Conservation (phyloP, 2,329 filamentous ascomycete genomes). For the Macrophomina phaseolina region DNA sequence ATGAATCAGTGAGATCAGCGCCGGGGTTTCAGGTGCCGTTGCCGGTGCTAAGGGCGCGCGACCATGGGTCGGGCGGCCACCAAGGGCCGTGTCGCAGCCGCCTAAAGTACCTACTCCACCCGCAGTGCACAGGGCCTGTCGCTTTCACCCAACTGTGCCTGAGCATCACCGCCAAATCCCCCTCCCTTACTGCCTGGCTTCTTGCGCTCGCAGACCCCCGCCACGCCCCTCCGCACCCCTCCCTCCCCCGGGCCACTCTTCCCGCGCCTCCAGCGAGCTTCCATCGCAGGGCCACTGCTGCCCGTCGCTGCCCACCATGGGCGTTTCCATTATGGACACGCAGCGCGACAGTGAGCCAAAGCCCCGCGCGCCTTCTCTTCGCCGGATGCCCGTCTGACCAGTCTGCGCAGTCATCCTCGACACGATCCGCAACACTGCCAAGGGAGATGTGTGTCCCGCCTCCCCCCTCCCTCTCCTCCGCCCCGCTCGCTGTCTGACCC, state of each 20-base stretch:
- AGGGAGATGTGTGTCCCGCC: constrained; percentile 71
- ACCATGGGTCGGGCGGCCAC: too few relatives aligned
- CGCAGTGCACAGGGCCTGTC: constrained; percentile 20
- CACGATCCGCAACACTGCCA: constrained; percentile 77
- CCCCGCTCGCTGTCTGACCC: constrained; percentile 28
- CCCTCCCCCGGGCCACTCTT: neutral
- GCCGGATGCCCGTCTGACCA: constrained; percentile 31
- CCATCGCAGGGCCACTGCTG: constrained; percentile 15
- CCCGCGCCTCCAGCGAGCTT: constrained; percentile 14
- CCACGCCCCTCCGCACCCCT: neutral
- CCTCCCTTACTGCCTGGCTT: neutral
- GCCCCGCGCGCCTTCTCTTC: constrained; percentile 7
- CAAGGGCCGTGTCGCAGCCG: too few relatives aligned
- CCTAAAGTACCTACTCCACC: neutral
- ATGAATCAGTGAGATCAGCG: neutral
- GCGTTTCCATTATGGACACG: constrained; percentile 80
- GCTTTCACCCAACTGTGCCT: constrained; percentile 23
- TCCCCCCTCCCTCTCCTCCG: constrained; percentile 22
- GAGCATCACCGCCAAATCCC: constrained; percentile 19
- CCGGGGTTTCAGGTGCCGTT: too few relatives aligned
- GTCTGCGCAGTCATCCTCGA: constrained; percentile 68
- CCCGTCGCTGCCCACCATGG: constrained; percentile 64
- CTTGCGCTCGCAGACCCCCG: constrained; percentile 7
- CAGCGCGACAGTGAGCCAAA: constrained; percentile 71
- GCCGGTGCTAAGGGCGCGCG: constrained; percentile 27